Conservation (phyloP, 2,329 filamentous ascomycete genomes). For the Diaporthe destruens region DNA sequence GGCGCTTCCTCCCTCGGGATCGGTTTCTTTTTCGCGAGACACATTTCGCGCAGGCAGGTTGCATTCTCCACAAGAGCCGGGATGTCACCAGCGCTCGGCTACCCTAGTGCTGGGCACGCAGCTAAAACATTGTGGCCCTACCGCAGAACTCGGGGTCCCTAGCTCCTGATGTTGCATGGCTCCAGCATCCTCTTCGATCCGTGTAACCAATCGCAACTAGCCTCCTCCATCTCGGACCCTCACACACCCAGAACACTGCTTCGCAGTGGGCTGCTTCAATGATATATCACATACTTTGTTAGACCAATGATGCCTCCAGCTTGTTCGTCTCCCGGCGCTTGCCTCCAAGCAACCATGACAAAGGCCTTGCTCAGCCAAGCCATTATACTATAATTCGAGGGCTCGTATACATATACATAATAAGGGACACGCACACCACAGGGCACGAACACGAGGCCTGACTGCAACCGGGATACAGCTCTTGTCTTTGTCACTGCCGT, state of each 20-base stretch:
- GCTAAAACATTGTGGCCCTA: conserved; percentile 22
- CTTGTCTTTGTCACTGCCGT: too few relatives aligned
- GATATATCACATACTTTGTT: conserved; percentile 6
- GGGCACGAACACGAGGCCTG: too few relatives aligned
- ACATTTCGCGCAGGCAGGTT: neutral
- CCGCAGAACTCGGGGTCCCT: conserved; percentile 7
- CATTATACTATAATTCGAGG: neutral
- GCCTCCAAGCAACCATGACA: conserved; percentile 4
- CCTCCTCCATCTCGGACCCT: conserved; percentile 14
- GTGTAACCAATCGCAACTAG: conserved; percentile 30
- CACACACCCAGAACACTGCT: neutral
- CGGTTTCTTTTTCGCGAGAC: conserved; percentile 29
- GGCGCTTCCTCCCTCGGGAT: conserved; percentile 11
- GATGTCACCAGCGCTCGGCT: conserved; percentile 26
- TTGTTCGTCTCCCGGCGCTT: neutral
- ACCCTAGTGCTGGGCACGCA: neutral
- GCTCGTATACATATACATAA: conserved; percentile 1
- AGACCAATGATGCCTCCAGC: conserved; percentile 18
- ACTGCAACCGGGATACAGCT: neutral
- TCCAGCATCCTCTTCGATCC: conserved; percentile 29
- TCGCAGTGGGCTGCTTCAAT: neutral
- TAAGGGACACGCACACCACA: neutral
- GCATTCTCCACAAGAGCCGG: neutral
- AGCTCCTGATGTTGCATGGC: conserved; percentile 26
- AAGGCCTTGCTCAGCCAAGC: conserved; percentile 22